Percentiles rank a stretch among this genome's conserved stretches.
Evolutionary conservation across 306 rosid genomes (phyloP).

Genomic region (Acacia melanoxylon): DNA sequence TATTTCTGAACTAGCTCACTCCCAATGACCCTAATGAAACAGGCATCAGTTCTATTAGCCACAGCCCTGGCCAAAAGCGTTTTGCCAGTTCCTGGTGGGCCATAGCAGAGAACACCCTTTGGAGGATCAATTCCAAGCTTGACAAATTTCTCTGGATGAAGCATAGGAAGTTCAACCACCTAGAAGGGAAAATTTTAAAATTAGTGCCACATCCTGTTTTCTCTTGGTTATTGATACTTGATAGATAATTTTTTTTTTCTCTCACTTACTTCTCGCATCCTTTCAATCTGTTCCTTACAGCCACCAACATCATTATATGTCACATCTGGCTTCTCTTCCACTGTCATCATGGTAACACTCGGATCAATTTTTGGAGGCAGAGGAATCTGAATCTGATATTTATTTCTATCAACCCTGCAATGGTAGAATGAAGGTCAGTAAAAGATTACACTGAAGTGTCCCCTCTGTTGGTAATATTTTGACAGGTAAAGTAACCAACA

Average conservation of each 20-base stretch:
- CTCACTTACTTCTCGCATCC: conserved; percentile 86
- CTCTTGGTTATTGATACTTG: background rate
- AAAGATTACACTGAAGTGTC: background rate
- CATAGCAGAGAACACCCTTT: conserved; percentile 98
- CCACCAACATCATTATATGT: conserved; percentile 99
- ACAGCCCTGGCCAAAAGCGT: conserved; percentile 99
- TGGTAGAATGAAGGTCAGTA: conserved; percentile 32
- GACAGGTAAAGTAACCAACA: conserved; percentile 12
- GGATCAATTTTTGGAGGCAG: conserved; percentile 99
- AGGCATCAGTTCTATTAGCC: conserved; percentile 98
- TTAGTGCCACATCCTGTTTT: conserved; percentile 21
- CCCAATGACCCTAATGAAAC: conserved; percentile 97
- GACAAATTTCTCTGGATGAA: conserved; percentile 97
- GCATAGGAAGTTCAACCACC: conserved; percentile 99
- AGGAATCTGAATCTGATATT: conserved; percentile 98
- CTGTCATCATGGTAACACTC: conserved; percentile 98
- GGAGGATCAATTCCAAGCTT: conserved; percentile 99
- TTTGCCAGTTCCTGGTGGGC: conserved; percentile 99
- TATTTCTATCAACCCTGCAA: conserved; percentile 93
- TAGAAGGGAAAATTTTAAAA: conserved; percentile 29
- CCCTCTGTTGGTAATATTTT: background rate
- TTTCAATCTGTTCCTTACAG: conserved; percentile 94
- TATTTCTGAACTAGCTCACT: conserved; percentile 99
- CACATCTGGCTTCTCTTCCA: conserved; percentile 98
- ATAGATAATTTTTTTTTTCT: background rate